A percentile compares a stretch with the other conserved stretches of the same genome.
Conservation (phyloP, 345 rosid genomes). For the Linum usitatissimum region DNA sequence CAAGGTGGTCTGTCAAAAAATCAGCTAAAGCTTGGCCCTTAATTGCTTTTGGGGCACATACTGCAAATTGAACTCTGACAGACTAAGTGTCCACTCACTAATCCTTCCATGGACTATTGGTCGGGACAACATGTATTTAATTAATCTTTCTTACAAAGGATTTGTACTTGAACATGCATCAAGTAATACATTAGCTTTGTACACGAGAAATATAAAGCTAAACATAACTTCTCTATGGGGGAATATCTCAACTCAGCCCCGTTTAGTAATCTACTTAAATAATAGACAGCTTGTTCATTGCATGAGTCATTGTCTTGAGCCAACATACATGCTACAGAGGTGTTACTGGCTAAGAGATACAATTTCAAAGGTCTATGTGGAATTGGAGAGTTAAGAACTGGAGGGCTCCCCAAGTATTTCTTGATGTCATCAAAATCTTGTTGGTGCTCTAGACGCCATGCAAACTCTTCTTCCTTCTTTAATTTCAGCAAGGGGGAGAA, state of each 20-base stretch:
- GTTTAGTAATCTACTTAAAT: background rate
- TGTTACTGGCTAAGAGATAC: background rate
- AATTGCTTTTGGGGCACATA: background rate
- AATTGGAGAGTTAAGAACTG: background rate
- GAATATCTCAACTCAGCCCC: background rate
- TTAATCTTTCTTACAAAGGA: background rate
- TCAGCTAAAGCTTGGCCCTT: background rate
- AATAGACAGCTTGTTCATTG: background rate
- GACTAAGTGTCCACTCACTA: background rate
- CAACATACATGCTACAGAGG: background rate
- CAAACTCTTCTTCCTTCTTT: background rate
- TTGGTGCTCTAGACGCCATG: background rate
- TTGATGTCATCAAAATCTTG: background rate
- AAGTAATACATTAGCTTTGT: conserved; percentile 3
- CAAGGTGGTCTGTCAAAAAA: background rate
- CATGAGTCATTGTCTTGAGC: background rate
- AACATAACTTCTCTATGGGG: background rate
- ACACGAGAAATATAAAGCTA: background rate
- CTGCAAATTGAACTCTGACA: background rate
- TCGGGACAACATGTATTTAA: background rate
- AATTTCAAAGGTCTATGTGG: background rate
- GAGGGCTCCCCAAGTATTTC: background rate
- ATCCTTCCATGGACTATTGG: background rate
- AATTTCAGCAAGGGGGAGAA: background rate
- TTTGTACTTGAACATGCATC: background rate